Evolutionary conservation across 2,329 filamentous ascomycete genomes (phyloP), one percentile per base, ranked within the genome.

Genomic region (Aspergillus felis): DNA sequence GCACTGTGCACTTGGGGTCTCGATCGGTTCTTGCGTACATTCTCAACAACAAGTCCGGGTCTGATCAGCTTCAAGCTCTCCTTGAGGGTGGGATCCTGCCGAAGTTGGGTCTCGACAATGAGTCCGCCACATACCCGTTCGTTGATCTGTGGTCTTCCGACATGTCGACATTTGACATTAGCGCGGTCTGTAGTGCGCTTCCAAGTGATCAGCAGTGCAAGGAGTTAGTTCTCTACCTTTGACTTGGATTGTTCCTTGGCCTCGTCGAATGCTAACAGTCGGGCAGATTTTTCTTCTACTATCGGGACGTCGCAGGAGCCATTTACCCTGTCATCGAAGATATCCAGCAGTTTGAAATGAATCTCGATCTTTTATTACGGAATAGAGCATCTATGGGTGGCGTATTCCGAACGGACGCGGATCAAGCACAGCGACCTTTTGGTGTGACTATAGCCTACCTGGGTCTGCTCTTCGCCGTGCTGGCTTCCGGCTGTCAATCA

Each of bases 61-160:
- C 75, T 10, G 73, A 77, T 41, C 76, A 79, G 60, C 69, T 78
- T 3, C 80, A 84, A 61, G 81, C 85, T 51, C 71, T 86, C 12
- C 71, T 86, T 48, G 83, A 85, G 62, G 84, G 84, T 62, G 84
- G 82, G 50, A 84, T 87, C 61, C 71, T 87, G 24, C 84, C 84
- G 0, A 82, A 87, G 55, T 79, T 87, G 56, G 84, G 84, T 2
- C 75, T 87, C 35, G 84, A 87, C 65, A 87, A 87, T 62, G 84
- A 87, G 64, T 84, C 81, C 41, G 83, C 83, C 3, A 87, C 84
- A 8, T 87, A 87, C 65, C 84, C 84, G 6, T 87, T 87, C 64
- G 83, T 87, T 28, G 84, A 87, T 65, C 72, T 87, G 2, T 87
- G 84, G 84, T 85, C 84, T 5, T 83, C 82, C 1, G 83, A 86